phyloP scores from a whole-genome alignment of 1,139 yeast species.

The Geotrichum histeridarum region DNA sequence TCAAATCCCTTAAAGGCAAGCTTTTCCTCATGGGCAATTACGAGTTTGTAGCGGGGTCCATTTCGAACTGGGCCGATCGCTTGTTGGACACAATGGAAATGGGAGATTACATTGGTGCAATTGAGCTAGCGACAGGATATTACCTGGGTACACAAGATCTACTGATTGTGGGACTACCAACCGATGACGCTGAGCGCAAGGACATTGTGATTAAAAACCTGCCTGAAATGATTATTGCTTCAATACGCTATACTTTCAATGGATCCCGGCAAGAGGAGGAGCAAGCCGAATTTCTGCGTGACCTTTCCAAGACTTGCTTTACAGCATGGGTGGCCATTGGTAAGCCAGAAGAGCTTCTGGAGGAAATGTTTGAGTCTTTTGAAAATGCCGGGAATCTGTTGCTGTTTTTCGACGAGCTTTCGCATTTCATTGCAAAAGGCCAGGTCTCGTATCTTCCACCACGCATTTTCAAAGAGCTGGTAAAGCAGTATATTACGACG shows the following conservation, averaged over 20 bases:
- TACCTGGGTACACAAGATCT: slow-evolving; percentile 49
- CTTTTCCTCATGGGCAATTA: slow-evolving; percentile 48
- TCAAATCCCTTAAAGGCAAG: slow-evolving; percentile 43
- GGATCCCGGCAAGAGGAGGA: slow-evolving; percentile 15
- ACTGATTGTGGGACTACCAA: slow-evolving; percentile 53
- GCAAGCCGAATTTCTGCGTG: slow-evolving; percentile 21
- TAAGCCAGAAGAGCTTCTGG: slow-evolving; percentile 45
- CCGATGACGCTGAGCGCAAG: slow-evolving; percentile 43
- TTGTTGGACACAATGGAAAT: slow-evolving; percentile 46
- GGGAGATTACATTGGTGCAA: slow-evolving; percentile 52
- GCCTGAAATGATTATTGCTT: slow-evolving; percentile 51
- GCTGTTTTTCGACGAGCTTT: slow-evolving; percentile 49
- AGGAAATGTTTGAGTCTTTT: slow-evolving; percentile 49
- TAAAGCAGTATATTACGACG: slow-evolving; percentile 44
- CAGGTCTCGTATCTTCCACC: slow-evolving; percentile 55
- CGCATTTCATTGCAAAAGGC: slow-evolving; percentile 47
- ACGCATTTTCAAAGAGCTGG: slow-evolving; percentile 53
- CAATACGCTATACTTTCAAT: slow-evolving; percentile 43
- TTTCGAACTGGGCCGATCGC: slow-evolving; percentile 72
- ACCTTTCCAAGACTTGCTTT: slow-evolving; percentile 40
- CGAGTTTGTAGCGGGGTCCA: slow-evolving; percentile 51
- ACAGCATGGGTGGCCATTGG: slow-evolving; percentile 41
- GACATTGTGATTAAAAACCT: slow-evolving; percentile 51
- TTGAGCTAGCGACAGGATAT: slow-evolving; percentile 50
- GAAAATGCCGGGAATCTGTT: slow-evolving; percentile 33